Conservation (phyloP, 2,329 filamentous ascomycete species). For the Rhexocercosporidium sp. region DNA sequence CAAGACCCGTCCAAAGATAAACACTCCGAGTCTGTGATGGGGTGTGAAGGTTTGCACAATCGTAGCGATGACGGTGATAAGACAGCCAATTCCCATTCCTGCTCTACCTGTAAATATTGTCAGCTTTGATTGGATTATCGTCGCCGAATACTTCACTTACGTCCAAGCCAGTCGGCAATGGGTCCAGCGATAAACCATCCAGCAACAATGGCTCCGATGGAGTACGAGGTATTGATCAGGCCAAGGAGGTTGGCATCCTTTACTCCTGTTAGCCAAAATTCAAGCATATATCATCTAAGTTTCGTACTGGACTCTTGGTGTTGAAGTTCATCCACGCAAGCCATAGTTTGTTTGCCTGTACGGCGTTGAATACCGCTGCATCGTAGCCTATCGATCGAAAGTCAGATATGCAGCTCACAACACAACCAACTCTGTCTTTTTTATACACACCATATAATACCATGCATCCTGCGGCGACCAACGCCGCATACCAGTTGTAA, state of each 20-base stretch:
- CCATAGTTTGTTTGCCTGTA: constrained; percentile 72
- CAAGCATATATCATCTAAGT: not conserved
- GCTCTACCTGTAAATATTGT: constrained; percentile 48
- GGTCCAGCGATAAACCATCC: constrained; percentile 74
- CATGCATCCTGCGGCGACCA: constrained; percentile 43
- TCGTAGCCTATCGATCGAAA: constrained; percentile 59
- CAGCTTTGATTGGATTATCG: not conserved
- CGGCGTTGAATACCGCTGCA: constrained; percentile 75
- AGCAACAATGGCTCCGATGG: constrained; percentile 71
- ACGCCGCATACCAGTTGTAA: constrained; percentile 33
- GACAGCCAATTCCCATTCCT: constrained; percentile 70
- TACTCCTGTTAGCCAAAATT: constrained; percentile 30
- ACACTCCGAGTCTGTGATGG: constrained; percentile 63
- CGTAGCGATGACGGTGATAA: constrained; percentile 70
- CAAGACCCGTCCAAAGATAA: constrained; percentile 71
- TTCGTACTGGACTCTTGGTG: constrained; percentile 24
- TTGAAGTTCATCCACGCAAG: constrained; percentile 60
- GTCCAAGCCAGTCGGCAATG: constrained; percentile 6
- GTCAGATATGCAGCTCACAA: not conserved
- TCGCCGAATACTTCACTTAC: constrained; percentile 15
- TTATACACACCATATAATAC: constrained; percentile 59
- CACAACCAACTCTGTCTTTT: not conserved
- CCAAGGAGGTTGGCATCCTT: constrained; percentile 51
- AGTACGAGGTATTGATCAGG: constrained; percentile 71
- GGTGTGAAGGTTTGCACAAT: constrained; percentile 72